Base-by-base conservation (phyloP, 2,329 filamentous ascomycete genomes). In the Reticulascus tulasneorum region DNA sequence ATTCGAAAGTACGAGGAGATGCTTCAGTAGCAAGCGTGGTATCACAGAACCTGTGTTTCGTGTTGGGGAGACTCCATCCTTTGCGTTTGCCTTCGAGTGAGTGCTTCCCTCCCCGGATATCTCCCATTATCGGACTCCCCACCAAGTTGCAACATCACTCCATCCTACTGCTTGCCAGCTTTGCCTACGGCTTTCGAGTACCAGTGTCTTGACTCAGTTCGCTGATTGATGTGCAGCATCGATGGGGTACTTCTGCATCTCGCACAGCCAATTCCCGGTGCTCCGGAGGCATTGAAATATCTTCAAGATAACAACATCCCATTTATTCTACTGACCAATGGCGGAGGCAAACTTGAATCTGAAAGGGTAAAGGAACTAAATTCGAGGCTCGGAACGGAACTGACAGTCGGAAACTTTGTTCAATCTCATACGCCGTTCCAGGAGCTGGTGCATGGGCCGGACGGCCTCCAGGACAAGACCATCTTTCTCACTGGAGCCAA, bases 241-340 rank as follows among this genome's bases (percentile, higher is more conserved):
- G 93, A 98, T 60, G 93, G 93, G 37, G 93, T 98, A n/a, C 77
- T 98, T 15, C 74, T 97, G 21, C 87, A 90, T 53, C 84, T 85
- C 42, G 79, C 84, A 5, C 77, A 82, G 44, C 81, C 86, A 4
- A 81, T 97, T 29, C 84, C 87, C 2, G 84, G 86, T 21, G 91
- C 93, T 2, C 69, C 78, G 2, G 73, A 86, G 52, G 76, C 89
- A 11, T 74, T 98, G 15, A 66, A 70, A 20, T 83, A 80, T 52
- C 79, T 97, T 15, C 79, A 89, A 49, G 64, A 73, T 29, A 74
- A 89, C 53, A 71, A 77, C 29, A 87, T 96, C 29, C 90, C 90
- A 10, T 97, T 94, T 64, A 91, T 98, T 52, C 78, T 98, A 22
- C 73, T 98, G 45, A 98, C 93, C 40, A 98, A 98, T 62, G 93